Evolutionary conservation across 2,329 filamentous ascomycete species (phyloP).

Genomic region (Phialophora verrucosa): DNA sequence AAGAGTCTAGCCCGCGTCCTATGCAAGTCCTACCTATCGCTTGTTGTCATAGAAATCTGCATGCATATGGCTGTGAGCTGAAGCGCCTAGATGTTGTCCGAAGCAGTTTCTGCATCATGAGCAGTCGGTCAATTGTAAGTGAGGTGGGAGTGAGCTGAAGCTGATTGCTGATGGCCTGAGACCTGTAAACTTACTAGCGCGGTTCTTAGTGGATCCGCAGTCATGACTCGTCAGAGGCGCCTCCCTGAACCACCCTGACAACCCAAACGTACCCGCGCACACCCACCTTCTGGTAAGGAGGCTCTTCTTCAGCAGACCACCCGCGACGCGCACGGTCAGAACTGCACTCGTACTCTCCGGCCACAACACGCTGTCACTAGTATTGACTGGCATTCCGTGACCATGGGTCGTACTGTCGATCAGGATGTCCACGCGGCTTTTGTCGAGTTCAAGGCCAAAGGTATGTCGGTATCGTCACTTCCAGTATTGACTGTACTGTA

Average conservation of each 20-base stretch:
- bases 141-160: neutral
- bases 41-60: neutral
- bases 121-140: neutral
- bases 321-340: conserved; percentile 2
- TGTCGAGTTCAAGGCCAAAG: conserved; percentile 61
- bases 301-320: conserved; percentile 16
- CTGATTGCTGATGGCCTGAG: neutral
- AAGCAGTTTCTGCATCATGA: neutral
- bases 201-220: conserved; percentile 10
- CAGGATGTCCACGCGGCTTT: conserved; percentile 60
- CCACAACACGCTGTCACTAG: neutral
- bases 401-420: conserved; percentile 59
- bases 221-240: conserved; percentile 14
- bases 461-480: conserved; percentile 43
- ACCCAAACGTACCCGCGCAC: conserved; percentile 5
- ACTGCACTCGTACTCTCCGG: neutral
- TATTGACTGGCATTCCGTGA: conserved; percentile 17
- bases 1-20: neutral
- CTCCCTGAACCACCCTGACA: neutral
- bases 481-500: conserved; percentile 45
- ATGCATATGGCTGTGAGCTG: neutral
- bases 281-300: conserved; percentile 18
- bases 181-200: conserved; percentile 15
- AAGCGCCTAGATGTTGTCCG: neutral
- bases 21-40: neutral